phyloP scores from a whole-genome alignment of 176 grass and related monocot genomes.

The Avena atlantica region DNA sequence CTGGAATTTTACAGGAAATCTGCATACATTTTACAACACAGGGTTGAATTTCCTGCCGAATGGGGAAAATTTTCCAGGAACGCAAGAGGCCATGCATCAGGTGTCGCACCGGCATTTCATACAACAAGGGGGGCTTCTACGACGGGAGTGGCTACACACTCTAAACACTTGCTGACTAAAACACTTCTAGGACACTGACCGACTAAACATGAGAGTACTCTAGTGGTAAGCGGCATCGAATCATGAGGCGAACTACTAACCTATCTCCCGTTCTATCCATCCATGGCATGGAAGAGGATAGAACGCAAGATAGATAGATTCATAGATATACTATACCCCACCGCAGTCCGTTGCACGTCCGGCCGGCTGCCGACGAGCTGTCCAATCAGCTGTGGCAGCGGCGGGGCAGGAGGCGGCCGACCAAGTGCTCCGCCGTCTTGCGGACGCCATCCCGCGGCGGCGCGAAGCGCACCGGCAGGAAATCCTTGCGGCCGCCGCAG shows the following conservation, averaged over 20 bases:
- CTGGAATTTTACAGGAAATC: not conserved
- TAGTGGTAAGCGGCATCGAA: not conserved
- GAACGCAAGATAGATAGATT: constrained; percentile 41
- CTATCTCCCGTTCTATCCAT: constrained; percentile 75
- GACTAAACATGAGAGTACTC: not conserved
- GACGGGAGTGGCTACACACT: no score
- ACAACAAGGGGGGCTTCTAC: not conserved
- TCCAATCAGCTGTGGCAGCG: not conserved
- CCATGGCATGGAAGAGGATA: constrained; percentile 31
- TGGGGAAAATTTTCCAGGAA: not conserved
- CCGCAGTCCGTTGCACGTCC: not conserved
- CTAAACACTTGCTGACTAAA: no score
- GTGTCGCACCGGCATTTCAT: not conserved
- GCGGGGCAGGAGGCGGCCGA: constrained; percentile 2
- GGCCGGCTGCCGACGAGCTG: not conserved
- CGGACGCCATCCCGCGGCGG: constrained; percentile 57
- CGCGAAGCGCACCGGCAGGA: constrained; percentile 53
- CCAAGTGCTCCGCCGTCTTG: not conserved
- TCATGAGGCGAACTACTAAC: not conserved
- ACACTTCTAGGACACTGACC: not conserved
- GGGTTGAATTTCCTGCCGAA: not conserved
- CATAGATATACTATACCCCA: not conserved
- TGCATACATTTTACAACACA: not conserved
- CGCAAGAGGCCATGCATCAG: not conserved
- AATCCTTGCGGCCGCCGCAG: not conserved